A percentile compares a stretch with the other conserved stretches of the same genome.
Conservation (phyloP, 306 rosid genomes). For the Hippophae tibetana region DNA sequence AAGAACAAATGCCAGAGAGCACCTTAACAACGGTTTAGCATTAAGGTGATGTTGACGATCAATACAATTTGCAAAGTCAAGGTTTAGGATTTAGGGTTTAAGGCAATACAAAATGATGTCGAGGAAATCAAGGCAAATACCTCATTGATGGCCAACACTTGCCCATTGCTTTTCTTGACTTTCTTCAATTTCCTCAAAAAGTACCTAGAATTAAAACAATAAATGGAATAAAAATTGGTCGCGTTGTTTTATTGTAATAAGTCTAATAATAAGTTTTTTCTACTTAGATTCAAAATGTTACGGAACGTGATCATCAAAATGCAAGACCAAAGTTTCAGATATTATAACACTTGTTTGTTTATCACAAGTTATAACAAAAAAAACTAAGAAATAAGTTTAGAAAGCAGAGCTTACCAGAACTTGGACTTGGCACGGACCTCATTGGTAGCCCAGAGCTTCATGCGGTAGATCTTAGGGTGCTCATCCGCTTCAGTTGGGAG, state of each 20-base stretch:
- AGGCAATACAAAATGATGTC: not conserved
- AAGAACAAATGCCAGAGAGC: too few species aligned
- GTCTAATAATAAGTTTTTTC: too few species aligned
- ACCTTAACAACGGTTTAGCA: too few species aligned
- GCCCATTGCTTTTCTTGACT: not conserved
- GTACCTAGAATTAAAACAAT: not conserved
- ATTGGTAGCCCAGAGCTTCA: slow-evolving; percentile 94
- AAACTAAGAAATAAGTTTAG: not conserved
- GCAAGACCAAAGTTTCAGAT: too few species aligned
- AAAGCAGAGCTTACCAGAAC: slow-evolving; percentile 47
- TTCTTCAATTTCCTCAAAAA: not conserved
- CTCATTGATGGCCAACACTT: not conserved
- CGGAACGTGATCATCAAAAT: too few species aligned
- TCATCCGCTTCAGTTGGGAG: slow-evolving; percentile 66
- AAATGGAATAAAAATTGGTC: not conserved
- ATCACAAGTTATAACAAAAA: not conserved
- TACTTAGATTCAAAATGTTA: too few species aligned
- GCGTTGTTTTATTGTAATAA: too few species aligned
- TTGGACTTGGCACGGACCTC: slow-evolving; percentile 96
- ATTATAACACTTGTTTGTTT: not conserved
- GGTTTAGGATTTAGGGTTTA: not conserved
- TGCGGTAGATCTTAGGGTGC: slow-evolving; percentile 77
- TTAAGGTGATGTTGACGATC: too few species aligned
- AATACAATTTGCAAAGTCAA: too few species aligned
- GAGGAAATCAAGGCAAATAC: too few species aligned